phyloP scores from a whole-genome alignment of 1,284 basidiomycete genomes.

The Lentinus polychrous region DNA sequence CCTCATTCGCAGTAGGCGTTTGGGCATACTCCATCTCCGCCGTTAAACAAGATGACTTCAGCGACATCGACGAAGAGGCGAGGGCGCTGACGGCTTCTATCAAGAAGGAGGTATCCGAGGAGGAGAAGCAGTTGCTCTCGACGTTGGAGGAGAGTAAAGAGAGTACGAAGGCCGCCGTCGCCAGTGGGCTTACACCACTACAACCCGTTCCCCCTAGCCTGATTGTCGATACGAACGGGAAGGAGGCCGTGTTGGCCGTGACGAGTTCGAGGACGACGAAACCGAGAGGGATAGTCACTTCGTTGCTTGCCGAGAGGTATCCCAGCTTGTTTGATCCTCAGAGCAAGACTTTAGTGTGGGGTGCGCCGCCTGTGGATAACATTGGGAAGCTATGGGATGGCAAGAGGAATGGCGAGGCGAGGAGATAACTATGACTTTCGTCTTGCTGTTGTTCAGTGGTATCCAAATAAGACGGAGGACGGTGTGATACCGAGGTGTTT shows the following conservation, averaged over 20 bases:
- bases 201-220: conserved; percentile 5
- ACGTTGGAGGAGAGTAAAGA: conserved; percentile 3
- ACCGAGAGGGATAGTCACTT: conserved; percentile 37
- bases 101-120: conserved; percentile 15
- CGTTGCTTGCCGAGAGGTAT: conserved; percentile 35
- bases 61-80: conserved; percentile 76
- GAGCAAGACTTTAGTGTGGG: conserved; percentile 57
- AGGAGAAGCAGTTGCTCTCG: conserved; percentile 12
- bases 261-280: conserved; percentile 4
- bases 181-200: not conserved
- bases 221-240: conserved; percentile 3
- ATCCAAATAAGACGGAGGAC: not conserved
- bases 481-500: not conserved
- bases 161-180: conserved; percentile 5
- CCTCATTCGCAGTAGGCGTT: conserved; percentile 75
- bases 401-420: not conserved
- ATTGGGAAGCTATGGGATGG: conserved; percentile 33
- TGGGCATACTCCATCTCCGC: conserved; percentile 93
- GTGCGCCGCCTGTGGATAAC: conserved; percentile 60
- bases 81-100: conserved; percentile 34
- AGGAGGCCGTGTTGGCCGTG: conserved; percentile 7
- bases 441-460: not conserved
- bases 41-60: conserved; percentile 90
- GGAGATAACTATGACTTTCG: conserved; percentile 3
- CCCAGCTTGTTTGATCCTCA: conserved; percentile 51